A percentile compares a stretch with the other conserved stretches of the same genome.
phyloP scores from a whole-genome alignment of 345 rosid genomes.

The Sisymbrium irio region DNA sequence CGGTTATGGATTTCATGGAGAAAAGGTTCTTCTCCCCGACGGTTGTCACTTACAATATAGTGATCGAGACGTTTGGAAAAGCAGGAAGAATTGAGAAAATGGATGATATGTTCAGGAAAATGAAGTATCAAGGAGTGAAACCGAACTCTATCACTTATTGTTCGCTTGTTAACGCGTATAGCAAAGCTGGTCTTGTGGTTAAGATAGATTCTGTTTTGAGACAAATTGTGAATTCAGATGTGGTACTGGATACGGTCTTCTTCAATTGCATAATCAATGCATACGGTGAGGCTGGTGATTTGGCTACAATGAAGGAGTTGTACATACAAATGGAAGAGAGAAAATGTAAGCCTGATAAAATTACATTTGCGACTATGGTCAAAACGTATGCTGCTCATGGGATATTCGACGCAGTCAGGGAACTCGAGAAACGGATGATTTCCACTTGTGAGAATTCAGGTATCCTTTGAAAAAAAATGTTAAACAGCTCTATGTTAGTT shows the following conservation, averaged over 20 bases:
- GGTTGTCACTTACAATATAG: constrained; percentile 55
- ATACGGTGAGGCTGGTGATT: constrained; percentile 65
- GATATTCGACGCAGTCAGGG: constrained; percentile 56
- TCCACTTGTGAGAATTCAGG: constrained; percentile 37
- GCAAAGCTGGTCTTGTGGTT: constrained; percentile 51
- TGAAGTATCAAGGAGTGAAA: constrained; percentile 82
- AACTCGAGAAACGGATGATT: constrained; percentile 50
- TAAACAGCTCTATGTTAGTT: background rate
- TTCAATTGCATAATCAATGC: constrained; percentile 78
- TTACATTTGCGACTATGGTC: constrained; percentile 72
- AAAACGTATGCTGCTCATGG: constrained; percentile 64
- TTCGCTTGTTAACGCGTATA: constrained; percentile 64
- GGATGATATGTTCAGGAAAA: constrained; percentile 62
- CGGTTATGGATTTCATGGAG: constrained; percentile 68
- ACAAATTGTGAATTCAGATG: constrained; percentile 80
- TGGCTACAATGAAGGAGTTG: constrained; percentile 64
- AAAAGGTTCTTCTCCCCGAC: constrained; percentile 57
- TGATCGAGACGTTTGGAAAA: constrained; percentile 72
- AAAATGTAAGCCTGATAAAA: constrained; percentile 58
- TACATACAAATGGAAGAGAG: constrained; percentile 63
- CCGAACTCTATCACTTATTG: constrained; percentile 75
- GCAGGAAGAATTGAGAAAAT: constrained; percentile 54
- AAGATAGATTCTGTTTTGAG: constrained; percentile 70
- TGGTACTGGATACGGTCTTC: constrained; percentile 67
- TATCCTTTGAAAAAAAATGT: background rate